Percentiles rank a stretch among this genome's conserved stretches.
Evolutionary conservation across 1,284 basidiomycete genomes (phyloP).

Genomic region (Tranzscheliella williamsii): DNA sequence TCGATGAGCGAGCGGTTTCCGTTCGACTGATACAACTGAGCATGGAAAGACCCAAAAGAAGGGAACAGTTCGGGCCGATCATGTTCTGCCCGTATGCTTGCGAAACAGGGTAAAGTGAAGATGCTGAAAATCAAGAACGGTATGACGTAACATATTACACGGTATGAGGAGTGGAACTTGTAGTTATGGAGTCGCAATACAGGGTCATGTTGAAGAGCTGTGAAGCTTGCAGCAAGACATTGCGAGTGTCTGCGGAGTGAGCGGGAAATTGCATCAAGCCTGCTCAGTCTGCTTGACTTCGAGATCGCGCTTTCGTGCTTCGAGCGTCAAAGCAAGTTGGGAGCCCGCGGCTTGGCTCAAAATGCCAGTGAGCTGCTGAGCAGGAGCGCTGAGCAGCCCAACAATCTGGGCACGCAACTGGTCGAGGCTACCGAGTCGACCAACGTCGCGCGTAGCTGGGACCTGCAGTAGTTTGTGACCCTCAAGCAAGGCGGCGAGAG

Average conservation of each 20-base stretch:
- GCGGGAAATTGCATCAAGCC: too few species aligned
- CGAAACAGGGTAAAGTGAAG: too few species aligned
- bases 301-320: constrained; percentile 49
- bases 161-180: neutral
- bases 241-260: neutral
- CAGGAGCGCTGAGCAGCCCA: constrained; percentile 50
- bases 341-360: constrained; percentile 50
- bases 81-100: too few species aligned
- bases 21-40: too few species aligned
- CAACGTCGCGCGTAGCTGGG: constrained; percentile 43
- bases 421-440: constrained; percentile 40
- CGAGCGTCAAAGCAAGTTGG: constrained; percentile 47
- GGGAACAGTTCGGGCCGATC: too few species aligned
- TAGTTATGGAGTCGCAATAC: too few species aligned
- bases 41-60: too few species aligned
- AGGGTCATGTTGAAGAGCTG: too few species aligned
- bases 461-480: constrained; percentile 43
- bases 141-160: too few species aligned
- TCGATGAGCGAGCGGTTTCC: too few species aligned
- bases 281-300: constrained; percentile 31
- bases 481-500: constrained; percentile 45
- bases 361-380: constrained; percentile 46
- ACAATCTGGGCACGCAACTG: constrained; percentile 54
- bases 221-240: too few species aligned
- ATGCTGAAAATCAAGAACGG: too few species aligned